Base-by-base conservation (phyloP, 345 rosid genomes). In the Geranium brycei region DNA sequence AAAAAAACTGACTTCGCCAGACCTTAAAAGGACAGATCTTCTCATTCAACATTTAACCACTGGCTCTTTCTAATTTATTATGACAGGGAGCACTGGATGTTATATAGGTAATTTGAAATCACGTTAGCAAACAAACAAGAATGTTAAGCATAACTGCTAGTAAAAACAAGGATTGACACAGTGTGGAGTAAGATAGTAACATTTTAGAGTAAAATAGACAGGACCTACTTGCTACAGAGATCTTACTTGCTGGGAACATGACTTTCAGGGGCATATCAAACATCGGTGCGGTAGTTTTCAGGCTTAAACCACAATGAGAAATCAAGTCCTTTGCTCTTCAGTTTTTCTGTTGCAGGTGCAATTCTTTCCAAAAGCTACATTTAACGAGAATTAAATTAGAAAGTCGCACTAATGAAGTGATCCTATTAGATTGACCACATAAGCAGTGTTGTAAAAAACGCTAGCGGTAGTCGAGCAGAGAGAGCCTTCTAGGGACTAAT, bases 291-390 rank as follows among this genome's bases (percentile, higher is more conserved):
- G 72, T 92, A 92, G 66, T 85, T 81, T 63, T 83, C 88, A 0
- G 96, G 98, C 78, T 92, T 86, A 78, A 73, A 89, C 98, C 98
- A 87, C 53, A 76, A 63, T 6, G 96, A 89, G 76, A 89, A 92
- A 78, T 92, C 91, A 2, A 83, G 80, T 77, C 95, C 95, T 80
- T 89, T 83, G 51, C 62, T 69, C 79, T 87, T 89, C 72, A 89
- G 77, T 56, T 79, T 77, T 80, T 87, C 89, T 3, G 98, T 92
- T 5, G 93, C 88, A 0, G 95, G 89, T 19, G 82, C 84, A 23
- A 89, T 86, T 71, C 74, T 84, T 63, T 86, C 91, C 75, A 89
- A 68, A 60, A 89, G 93, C 98, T 92, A 81, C 77, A 82, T 66
- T 23, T 6, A 18, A 0, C 38, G 41, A 15, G 62, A 38, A 5